Evolutionary conservation across 116 monocot species (phyloP).

Genomic region (Papilionanthe hybrid): DNA sequence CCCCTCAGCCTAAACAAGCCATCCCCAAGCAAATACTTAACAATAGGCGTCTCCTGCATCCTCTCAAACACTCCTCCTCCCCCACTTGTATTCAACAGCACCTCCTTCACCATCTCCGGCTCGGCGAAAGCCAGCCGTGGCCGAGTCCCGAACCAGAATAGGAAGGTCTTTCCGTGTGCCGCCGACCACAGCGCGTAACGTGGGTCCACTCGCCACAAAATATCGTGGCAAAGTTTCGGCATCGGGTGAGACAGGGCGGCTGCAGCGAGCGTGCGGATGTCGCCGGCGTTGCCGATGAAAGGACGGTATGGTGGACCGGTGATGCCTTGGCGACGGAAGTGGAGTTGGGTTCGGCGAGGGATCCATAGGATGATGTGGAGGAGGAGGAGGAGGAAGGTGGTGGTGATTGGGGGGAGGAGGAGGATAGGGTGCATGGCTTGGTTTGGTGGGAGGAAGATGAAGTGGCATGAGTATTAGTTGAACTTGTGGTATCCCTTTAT

Average conservation of each 20-base stretch:
- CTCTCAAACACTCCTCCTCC: background rate
- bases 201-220: background rate
- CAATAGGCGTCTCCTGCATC: constrained; percentile 1
- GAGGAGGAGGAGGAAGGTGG: background rate
- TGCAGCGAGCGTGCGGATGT: background rate
- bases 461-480: no score
- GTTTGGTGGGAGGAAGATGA: background rate
- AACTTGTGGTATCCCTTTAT: no score
- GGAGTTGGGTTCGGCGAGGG: constrained; percentile 1
- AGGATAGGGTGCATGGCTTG: background rate
- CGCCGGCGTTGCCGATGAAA: background rate
- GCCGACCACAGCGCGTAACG: background rate
- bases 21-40: constrained; percentile 2
- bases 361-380: background rate
- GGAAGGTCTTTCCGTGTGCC: background rate
- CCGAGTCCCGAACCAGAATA: background rate
- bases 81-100: background rate
- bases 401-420: background rate
- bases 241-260: background rate
- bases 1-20: background rate
- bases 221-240: background rate
- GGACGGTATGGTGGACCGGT: background rate
- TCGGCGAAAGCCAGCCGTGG: background rate
- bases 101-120: constrained; percentile 12
- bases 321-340: constrained; percentile 6